Evolutionary conservation across 2,329 filamentous ascomycete species (phyloP), one percentile per base, ranked within the genome.

Genomic region (Colletotrichum tropicale): DNA sequence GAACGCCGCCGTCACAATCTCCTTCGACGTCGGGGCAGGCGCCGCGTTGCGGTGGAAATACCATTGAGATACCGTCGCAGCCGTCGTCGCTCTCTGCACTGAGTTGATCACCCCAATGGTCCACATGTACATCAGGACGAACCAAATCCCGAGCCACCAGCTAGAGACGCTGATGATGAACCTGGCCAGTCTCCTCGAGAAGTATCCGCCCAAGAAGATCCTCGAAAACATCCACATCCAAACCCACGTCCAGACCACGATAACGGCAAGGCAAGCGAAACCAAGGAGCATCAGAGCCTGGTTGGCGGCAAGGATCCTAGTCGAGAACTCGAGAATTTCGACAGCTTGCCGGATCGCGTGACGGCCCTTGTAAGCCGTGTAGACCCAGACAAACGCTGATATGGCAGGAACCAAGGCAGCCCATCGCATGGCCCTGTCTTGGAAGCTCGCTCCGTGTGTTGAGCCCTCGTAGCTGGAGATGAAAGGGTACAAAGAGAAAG

Each of bases 141-240:
- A 99, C 83, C 93, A 98, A 28, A 92, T 90, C n/a, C 95, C 97
- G 5, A 99, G 89, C 95, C 96, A 98, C 96, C 96, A 98, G 80
- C 94, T 98, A 75, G 95, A 95, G 21, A 94, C 87, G 81, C 95
- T 94, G 81, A 98, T 95, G 80, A 98, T 91, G 85, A 98, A 98
- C 56, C 84, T 83, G 1, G 89, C 87, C 34, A 93, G 87, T 24
- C 83, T 87, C 76, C 90, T 91, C 18, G 93, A 92, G 78, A 96
- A 92, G 83, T 96, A 94, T 0, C 97, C 97, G n/a, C 95, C 95
- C 75, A 98, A 92, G 84, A 99, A 99, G 74, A 98, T 93, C 60
- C 96, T 91, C 9, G 96, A 96, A 84, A 99, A 98, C 96, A 99
- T 98, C 80, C 93, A 93, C 79, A 98, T 92, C 97, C 97, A 99